Base-by-base conservation (phyloP, 495 filamentous ascomycete genomes). In the Terfezia claveryi region DNA sequence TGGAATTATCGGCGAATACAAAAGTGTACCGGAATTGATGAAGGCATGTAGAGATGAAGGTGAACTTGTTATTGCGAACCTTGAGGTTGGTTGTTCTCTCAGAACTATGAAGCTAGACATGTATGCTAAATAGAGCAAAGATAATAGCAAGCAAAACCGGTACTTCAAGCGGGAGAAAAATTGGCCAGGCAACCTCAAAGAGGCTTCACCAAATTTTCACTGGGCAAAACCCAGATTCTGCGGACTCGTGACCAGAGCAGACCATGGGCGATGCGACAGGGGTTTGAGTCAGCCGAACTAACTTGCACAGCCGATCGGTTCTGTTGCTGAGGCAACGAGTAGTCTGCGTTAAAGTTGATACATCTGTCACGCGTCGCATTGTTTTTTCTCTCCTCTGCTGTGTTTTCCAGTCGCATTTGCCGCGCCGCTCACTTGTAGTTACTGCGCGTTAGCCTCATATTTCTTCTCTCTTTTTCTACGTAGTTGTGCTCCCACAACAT, bases 1-100 rank as follows among this genome's bases (percentile, higher is more conserved):
- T 59, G 83, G 83, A 12, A 79, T 91, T 55, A 73, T 71, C 0
- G 66, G 66, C 8, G 70, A 78, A 62, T 86, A 84, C 65, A 73
- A 71, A 1, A 76, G 71, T 41, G 75, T 82, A 0, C 57, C 67
- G 16, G 63, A 72, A 46, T 66, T 93, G 20, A 70, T 82, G 3
- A 62, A 64, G 8, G 82, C 68, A 0, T 76, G 89, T 59, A 71
- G 74, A 59, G 63, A 64, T 16, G 63, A 76, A 44, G 86, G 86
- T 0, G 77, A 77, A 32, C 59, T 68, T 10, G 70, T 72, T 53
- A 61, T 91, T 17, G 76, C 82, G 58, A 70, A 78, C 63, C 71
- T 86, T 4, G 70, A 69, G 65, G 73, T 76, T 62, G 54, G 64
- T 54, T 32, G 64, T 54, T 32, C 27, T 7, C 7, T 32, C 27